Evolutionary conservation across 2,329 filamentous ascomycete species (phyloP).

Genomic region (Dothistroma septosporum): DNA sequence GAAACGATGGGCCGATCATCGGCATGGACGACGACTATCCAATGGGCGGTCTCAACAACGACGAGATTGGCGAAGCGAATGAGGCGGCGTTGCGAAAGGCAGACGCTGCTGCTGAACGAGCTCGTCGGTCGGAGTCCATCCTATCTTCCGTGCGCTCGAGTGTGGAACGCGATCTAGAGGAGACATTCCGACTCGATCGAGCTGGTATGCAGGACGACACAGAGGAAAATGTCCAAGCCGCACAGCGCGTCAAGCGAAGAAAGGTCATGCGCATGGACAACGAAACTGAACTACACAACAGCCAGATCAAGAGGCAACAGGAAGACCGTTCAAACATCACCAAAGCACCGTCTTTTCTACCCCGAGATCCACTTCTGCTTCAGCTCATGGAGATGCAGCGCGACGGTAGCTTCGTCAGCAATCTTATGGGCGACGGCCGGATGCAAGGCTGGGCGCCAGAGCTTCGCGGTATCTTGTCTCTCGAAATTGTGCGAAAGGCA

Average conservation of each 20-base stretch:
- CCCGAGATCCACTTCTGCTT: slow-evolving; percentile 79
- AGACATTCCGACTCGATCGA: slow-evolving; percentile 47
- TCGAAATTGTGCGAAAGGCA: slow-evolving; percentile 71
- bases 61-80: slow-evolving; percentile 41
- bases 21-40: slow-evolving; percentile 37
- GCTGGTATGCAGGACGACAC: slow-evolving; percentile 38
- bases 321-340: slow-evolving; percentile 81
- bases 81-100: slow-evolving; percentile 40
- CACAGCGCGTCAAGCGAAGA: slow-evolving; percentile 70
- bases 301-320: slow-evolving; percentile 81
- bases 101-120: slow-evolving; percentile 36
- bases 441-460: slow-evolving; percentile 80
- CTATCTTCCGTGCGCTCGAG: slow-evolving; percentile 52
- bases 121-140: slow-evolving; percentile 49
- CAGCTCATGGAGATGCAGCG: slow-evolving; percentile 89
- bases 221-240: slow-evolving; percentile 54
- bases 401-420: slow-evolving; percentile 83
- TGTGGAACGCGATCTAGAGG: slow-evolving; percentile 60
- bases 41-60: slow-evolving; percentile 42
- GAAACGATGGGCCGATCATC: slow-evolving; percentile 26
- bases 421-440: slow-evolving; percentile 75
- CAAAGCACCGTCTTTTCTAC: slow-evolving; percentile 75
- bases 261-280: slow-evolving; percentile 79
- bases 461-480: slow-evolving; percentile 82
- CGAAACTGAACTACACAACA: slow-evolving; percentile 70